These are phyloP conservation scores for Helianthus tuberosus DNA, from an alignment of 129 eudicot species.

Conservation along the genomic window DNA sequence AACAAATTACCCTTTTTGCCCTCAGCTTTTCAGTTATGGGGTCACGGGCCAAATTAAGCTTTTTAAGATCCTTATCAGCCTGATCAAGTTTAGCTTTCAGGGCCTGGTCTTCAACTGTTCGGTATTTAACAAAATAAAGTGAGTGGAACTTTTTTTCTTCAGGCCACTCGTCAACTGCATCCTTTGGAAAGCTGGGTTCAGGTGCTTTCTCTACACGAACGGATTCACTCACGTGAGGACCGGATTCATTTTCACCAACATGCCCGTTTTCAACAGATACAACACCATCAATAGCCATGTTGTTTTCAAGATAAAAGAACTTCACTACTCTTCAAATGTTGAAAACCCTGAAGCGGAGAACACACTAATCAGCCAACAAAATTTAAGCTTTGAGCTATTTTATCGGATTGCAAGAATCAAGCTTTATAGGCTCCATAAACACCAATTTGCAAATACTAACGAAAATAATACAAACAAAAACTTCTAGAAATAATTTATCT, in stretches of 20 bases:
- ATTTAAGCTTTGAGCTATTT: not conserved
- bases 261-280: conserved; percentile 22
- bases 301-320: conserved; percentile 18
- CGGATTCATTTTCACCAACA: conserved; percentile 21
- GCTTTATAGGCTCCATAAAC: conserved; percentile 17
- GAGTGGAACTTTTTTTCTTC: conserved; percentile 59
- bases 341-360: conserved; percentile 37
- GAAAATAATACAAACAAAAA: not conserved
- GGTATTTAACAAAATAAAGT: conserved; percentile 57
- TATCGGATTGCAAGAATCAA: not conserved
- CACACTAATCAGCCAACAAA: conserved; percentile 4
- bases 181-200: conserved; percentile 55
- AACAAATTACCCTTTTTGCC: conserved; percentile 50
- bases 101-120: conserved; percentile 62
- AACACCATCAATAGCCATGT: conserved; percentile 52
- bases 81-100: conserved; percentile 59
- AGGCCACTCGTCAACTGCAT: conserved; percentile 86
- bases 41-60: conserved; percentile 44
- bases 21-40: conserved; percentile 53
- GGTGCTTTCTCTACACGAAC: conserved; percentile 41
- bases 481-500: not conserved
- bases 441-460: not conserved
- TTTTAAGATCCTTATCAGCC: conserved; percentile 68
- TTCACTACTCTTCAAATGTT: conserved; percentile 23
- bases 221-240: conserved; percentile 16